Evolutionary conservation across 345 rosid genomes (phyloP).

Genomic region (Populus davidiana): DNA sequence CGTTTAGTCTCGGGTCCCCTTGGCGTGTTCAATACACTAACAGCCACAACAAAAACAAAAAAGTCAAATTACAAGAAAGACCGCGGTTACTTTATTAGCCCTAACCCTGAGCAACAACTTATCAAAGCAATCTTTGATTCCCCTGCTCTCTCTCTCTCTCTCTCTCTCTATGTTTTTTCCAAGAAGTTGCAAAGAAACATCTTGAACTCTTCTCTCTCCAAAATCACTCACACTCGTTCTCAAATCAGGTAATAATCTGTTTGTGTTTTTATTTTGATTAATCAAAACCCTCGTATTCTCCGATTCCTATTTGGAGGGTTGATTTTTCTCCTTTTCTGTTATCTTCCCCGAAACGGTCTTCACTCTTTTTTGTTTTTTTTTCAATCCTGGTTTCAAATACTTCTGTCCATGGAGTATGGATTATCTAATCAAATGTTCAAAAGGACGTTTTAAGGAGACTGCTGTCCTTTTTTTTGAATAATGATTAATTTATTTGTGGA

Average conservation of each 20-base stretch:
- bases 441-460: neutral
- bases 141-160: neutral
- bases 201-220: neutral
- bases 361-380: neutral
- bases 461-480: neutral
- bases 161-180: neutral
- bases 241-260: conserved; percentile 2
- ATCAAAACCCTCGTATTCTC: neutral
- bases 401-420: neutral
- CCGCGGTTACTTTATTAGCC: neutral
- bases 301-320: neutral
- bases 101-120: neutral
- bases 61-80: neutral
- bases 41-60: neutral
- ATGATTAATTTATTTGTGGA: neutral
- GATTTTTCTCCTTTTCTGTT: neutral
- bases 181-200: neutral
- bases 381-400: neutral
- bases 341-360: neutral
- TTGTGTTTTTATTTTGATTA: neutral
- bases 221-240: neutral
- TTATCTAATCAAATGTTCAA: neutral
- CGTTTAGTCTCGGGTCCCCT: too few relatives aligned
- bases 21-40: too few relatives aligned
- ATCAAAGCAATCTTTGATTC: neutral